Evolutionary conservation across 2,329 filamentous ascomycete genomes (phyloP), one percentile per base, ranked within the genome.

Genomic region (Colletotrichum chrysophilum): DNA sequence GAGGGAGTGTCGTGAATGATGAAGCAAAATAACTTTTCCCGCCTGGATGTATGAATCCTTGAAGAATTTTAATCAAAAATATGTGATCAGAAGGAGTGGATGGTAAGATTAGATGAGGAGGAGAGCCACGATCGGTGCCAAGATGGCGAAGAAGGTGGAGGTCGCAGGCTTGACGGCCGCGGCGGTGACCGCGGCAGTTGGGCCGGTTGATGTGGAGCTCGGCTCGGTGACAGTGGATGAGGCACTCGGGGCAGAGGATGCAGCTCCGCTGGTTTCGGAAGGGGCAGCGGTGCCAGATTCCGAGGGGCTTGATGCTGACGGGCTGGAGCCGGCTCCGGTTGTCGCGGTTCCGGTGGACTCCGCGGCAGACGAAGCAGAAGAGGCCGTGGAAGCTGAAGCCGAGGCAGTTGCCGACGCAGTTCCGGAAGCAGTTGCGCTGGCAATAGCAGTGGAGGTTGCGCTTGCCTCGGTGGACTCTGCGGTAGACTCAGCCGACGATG

Each of bases 61-160:
- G 9, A 52, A 56, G 32, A 68, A 52, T 1, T 26, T 14, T 21
- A 60, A 5, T 18, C 18, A n/a, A 38, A 38, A 30, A 28, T 21
- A 55, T 66, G 38, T 61, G n/a, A 10, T 21, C 34, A 65, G 16
- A 76, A 70, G 34, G 36, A 58, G 24, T 36, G 70, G 12, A 43
- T 32, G 13, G 1, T 4, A 56, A 28, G 4, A 69, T 75, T 68
- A 77, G 16, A 77, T 48, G 6, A 77, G 24, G 8, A 77, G 5
- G 28, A 77, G 67, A 48, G 68, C 67, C 62, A 75, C 26, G 38
- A 77, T 26, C 9, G 76, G 66, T 7, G 68, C 71, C 3, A 76
- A 12, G 21, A 77, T 30, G n/a, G 67, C 52, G 26, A 76, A 6
- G 26, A 75, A 34, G 58, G 55, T 52, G 9, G 76, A 55, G 14